Conservation (phyloP, 1,284 basidiomycete species). For the Trametes sp. region DNA sequence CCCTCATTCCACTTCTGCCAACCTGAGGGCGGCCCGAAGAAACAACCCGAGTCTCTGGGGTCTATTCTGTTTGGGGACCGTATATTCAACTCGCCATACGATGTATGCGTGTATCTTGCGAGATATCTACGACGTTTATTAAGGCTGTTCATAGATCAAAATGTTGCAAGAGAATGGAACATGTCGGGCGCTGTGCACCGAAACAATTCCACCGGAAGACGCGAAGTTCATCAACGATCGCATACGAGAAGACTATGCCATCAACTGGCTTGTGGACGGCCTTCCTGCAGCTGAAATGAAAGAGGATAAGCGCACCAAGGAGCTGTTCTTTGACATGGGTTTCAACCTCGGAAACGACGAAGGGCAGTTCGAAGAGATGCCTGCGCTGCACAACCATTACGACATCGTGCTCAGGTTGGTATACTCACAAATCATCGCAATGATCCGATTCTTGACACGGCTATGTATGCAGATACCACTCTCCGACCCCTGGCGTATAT, state of each 20-base stretch:
- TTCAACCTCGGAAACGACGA: conserved; percentile 83
- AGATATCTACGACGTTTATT: not conserved
- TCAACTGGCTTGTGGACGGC: conserved; percentile 96
- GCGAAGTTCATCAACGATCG: conserved; percentile 92
- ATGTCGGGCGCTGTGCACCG: conserved; percentile 81
- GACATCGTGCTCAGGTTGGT: conserved; percentile 80
- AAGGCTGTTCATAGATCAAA: conserved; percentile 59
- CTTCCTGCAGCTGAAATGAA: conserved; percentile 95
- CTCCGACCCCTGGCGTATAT: conserved; percentile 69
- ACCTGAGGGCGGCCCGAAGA: conserved; percentile 78
- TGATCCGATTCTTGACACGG: not conserved
- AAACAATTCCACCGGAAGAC: conserved; percentile 71
- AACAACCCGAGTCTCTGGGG: conserved; percentile 89
- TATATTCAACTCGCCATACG: conserved; percentile 91
- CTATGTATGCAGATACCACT: conserved; percentile 73
- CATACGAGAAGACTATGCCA: conserved; percentile 91
- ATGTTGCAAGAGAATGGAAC: conserved; percentile 76
- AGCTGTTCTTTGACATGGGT: conserved; percentile 90
- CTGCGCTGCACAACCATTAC: conserved; percentile 92
- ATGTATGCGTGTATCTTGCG: conserved; percentile 56
- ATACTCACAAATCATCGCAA: not conserved
- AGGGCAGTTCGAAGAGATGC: conserved; percentile 57
- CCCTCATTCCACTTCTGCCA: conserved; percentile 87
- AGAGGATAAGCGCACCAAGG: conserved; percentile 76
- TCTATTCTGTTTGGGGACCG: conserved; percentile 96